A percentile compares a stretch with the other conserved stretches of the same genome.
phyloP scores from a whole-genome alignment of 768 basidiomycete species.

The Trametes coccinea region DNA sequence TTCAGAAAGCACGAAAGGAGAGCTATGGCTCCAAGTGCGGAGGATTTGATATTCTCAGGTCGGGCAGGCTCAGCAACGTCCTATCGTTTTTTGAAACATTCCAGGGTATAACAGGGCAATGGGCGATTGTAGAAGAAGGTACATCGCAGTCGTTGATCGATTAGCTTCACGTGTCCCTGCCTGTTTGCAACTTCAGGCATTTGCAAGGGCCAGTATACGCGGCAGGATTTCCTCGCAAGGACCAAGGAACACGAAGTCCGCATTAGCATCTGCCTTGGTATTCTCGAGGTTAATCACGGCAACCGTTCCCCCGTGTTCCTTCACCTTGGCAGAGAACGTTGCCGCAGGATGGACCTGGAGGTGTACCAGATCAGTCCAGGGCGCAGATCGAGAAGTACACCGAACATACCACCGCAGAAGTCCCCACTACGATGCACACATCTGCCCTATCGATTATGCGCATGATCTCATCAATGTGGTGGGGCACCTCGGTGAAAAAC shows the following conservation, averaged over 20 bases:
- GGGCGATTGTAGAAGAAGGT: too few species aligned
- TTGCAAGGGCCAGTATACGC: conserved; percentile 36
- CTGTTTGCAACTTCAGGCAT: background rate
- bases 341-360: conserved; percentile 38
- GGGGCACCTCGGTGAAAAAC: conserved; percentile 41
- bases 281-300: conserved; percentile 38
- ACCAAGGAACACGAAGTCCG: conserved; percentile 52
- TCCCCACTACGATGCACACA: conserved; percentile 39
- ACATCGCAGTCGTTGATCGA: too few species aligned
- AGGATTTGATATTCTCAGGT: background rate
- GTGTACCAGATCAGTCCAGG: background rate
- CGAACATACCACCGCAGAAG: conserved; percentile 35
- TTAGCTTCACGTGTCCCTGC: too few species aligned
- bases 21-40: conserved; percentile 27
- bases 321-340: conserved; percentile 26
- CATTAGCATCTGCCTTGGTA: conserved; percentile 36
- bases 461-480: conserved; percentile 31
- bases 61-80: too few species aligned
- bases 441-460: conserved; percentile 31
- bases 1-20: conserved; percentile 14
- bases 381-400: too few species aligned
- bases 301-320: conserved; percentile 34
- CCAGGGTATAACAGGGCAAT: too few species aligned
- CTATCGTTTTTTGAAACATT: too few species aligned
- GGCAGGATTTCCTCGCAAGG: conserved; percentile 50